Conservation (phyloP, 805 yeast genomes). For the Metschnikowia matae region DNA sequence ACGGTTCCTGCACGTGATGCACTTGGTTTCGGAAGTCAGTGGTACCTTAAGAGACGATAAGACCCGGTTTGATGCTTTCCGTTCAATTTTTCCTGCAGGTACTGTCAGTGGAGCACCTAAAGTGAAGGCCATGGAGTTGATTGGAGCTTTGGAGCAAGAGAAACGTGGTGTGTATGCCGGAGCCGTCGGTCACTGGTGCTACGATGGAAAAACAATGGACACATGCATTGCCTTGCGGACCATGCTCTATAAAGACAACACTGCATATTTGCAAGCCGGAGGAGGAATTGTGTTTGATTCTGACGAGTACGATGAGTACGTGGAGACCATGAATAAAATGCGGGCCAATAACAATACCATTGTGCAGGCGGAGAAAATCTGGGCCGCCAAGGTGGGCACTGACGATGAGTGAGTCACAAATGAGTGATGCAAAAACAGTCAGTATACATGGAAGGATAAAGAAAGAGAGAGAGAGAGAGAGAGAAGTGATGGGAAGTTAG, state of each 20-base stretch:
- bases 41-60: slow-evolving; percentile 82
- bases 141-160: slow-evolving; percentile 84
- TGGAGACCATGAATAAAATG: slow-evolving; percentile 97
- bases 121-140: slow-evolving; percentile 92
- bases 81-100: slow-evolving; percentile 98
- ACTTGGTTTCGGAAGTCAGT: slow-evolving; percentile 89
- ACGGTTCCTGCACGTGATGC: slow-evolving; percentile 96
- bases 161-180: slow-evolving; percentile 98
- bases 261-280: slow-evolving; percentile 95
- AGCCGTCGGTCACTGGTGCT: slow-evolving; percentile 98
- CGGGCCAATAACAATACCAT: slow-evolving; percentile 86
- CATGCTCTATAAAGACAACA: slow-evolving; percentile 88
- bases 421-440: no score
- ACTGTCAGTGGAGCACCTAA: slow-evolving; percentile 99
- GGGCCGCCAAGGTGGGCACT: slow-evolving; percentile 46
- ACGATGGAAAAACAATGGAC: slow-evolving; percentile 91
- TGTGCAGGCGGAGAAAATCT: slow-evolving; percentile 82
- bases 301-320: slow-evolving; percentile 91
- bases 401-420: background rate
- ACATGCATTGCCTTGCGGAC: slow-evolving; percentile 97
- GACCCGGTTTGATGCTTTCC: slow-evolving; percentile 92
- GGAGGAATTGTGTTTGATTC: slow-evolving; percentile 97
- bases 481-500: no score
- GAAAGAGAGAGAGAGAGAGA: no score
- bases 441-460: no score